Evolutionary conservation across 2,329 filamentous ascomycete species (phyloP).

Genomic region (Immersiporthe knoxdaviesiana): DNA sequence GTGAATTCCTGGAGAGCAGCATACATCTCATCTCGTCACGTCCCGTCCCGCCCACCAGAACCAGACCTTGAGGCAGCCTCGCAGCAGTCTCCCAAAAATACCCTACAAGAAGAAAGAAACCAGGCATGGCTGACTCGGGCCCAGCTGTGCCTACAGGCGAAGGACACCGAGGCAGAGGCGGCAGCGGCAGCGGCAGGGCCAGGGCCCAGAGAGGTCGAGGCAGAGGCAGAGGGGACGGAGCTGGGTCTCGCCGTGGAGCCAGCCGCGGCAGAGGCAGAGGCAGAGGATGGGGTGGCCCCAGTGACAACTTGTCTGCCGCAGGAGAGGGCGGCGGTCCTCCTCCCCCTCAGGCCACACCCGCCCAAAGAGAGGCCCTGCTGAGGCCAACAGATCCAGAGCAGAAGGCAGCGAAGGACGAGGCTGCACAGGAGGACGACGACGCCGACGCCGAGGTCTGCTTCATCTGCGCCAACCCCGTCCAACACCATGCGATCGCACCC

Average conservation of each 20-base stretch:
- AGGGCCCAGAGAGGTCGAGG: constrained; percentile 49
- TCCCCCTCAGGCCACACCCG: constrained; percentile 21
- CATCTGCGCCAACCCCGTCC: constrained; percentile 90
- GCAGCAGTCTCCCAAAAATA: background rate
- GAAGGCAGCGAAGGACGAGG: constrained; percentile 19
- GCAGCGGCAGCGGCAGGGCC: too few species aligned
- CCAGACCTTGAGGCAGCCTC: background rate
- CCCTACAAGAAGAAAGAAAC: background rate
- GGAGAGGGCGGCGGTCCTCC: constrained; percentile 18
- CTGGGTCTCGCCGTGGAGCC: constrained; percentile 42
- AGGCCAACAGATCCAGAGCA: background rate
- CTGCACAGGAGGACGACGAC: constrained; percentile 33
- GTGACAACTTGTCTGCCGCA: constrained; percentile 23
- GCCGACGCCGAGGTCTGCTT: constrained; percentile 86
- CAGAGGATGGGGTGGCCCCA: constrained; percentile 37
- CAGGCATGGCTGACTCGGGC: constrained; percentile 25
- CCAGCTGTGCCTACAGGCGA: constrained; percentile 34
- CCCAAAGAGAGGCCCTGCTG: constrained; percentile 23
- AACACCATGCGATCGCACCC: constrained; percentile 85
- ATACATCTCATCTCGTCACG: background rate
- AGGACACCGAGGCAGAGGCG: constrained; percentile 45
- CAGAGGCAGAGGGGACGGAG: constrained; percentile 41
- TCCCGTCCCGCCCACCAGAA: background rate
- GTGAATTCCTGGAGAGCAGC: background rate
- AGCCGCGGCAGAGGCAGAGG: constrained; percentile 44